Evolutionary conservation across 192 early-diverging fungal genomes (phyloP).

Genomic region (Phlyctochytrium bullatum): DNA sequence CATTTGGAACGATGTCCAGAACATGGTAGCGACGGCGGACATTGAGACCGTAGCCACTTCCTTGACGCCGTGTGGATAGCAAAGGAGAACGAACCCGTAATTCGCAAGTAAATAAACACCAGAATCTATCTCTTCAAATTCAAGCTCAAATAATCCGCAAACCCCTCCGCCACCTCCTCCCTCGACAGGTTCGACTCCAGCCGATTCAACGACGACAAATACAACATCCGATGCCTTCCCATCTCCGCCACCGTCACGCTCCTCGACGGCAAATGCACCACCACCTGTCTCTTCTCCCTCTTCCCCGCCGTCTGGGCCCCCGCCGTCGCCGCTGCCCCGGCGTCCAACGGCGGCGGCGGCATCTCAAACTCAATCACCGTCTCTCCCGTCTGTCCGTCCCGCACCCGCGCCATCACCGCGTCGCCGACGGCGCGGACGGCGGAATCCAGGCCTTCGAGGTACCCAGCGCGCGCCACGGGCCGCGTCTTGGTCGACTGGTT

Average conservation of each 20-base stretch:
- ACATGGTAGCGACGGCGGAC: too few species aligned
- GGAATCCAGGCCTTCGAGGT: neutral
- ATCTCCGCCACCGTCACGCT: slow-evolving; percentile 70
- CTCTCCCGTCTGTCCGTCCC: neutral
- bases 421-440: neutral
- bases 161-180: slow-evolving; percentile 70
- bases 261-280: neutral
- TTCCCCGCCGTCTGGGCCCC: neutral
- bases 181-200: slow-evolving; percentile 74
- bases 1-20: too few species aligned
- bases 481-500: neutral
- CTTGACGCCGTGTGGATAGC: too few species aligned
- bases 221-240: slow-evolving; percentile 76
- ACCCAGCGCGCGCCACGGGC: neutral
- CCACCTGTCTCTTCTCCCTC: neutral
- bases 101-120: too few species aligned
- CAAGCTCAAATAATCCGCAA: slow-evolving; percentile 92
- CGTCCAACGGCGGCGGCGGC: neutral
- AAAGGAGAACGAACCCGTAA: too few species aligned
- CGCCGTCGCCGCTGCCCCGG: neutral
- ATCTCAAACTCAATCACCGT: neutral
- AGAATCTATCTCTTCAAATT: slow-evolving; percentile 53
- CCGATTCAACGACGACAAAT: slow-evolving; percentile 81
- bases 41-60: too few species aligned
- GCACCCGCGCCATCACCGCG: neutral